Conservation (phyloP, 495 filamentous ascomycete genomes). For the Penicillium daleae region DNA sequence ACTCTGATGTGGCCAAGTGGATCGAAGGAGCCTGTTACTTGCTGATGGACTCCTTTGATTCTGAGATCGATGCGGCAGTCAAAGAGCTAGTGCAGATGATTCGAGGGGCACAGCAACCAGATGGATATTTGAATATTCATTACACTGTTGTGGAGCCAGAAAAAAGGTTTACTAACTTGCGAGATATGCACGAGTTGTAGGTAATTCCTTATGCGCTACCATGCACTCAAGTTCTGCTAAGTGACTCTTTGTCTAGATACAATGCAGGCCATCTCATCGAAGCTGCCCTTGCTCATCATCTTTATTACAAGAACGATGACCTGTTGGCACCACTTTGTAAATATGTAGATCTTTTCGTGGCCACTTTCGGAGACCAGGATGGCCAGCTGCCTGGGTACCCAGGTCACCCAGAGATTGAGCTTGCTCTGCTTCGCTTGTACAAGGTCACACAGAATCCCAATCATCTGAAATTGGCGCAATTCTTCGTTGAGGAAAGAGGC, state of each 20-base stretch:
- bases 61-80: conserved; percentile 54
- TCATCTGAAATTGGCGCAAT: conserved; percentile 54
- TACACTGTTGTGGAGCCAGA: conserved; percentile 58
- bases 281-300: conserved; percentile 57
- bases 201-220: conserved; percentile 18
- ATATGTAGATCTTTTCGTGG: conserved; percentile 56
- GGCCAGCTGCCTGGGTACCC: conserved; percentile 61
- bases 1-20: conserved; percentile 64
- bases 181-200: conserved; percentile 65
- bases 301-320: conserved; percentile 52
- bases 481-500: conserved; percentile 61
- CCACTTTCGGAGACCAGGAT: conserved; percentile 51
- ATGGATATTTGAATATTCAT: conserved; percentile 64
- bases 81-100: conserved; percentile 61
- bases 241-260: conserved; percentile 39
- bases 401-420: conserved; percentile 63
- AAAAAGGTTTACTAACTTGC: conserved; percentile 58
- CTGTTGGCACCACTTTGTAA: conserved; percentile 56
- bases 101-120: conserved; percentile 53
- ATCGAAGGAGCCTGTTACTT: conserved; percentile 64
- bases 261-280: conserved; percentile 65
- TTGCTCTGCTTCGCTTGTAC: conserved; percentile 59
- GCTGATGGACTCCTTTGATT: conserved; percentile 46
- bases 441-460: conserved; percentile 47
- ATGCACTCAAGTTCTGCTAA: not conserved